Conservation (phyloP, 257 asterid genomes). For the Capsicum rhomboideum region DNA sequence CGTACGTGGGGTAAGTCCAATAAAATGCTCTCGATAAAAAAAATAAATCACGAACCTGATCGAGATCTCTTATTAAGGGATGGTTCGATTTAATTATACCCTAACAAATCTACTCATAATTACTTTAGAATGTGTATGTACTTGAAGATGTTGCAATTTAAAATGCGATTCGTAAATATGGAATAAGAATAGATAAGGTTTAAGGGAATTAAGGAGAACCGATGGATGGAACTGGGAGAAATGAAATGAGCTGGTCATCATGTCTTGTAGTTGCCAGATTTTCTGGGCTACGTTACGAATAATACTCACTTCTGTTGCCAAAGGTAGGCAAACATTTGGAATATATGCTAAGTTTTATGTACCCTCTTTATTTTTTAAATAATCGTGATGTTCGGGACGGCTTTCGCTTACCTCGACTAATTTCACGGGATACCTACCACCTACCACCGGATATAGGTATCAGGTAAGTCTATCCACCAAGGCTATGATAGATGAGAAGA, state of each 20-base stretch:
- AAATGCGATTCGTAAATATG: not conserved
- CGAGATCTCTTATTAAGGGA: too few species aligned
- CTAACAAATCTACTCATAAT: too few species aligned
- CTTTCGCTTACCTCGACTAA: too few species aligned
- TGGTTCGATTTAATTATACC: too few species aligned
- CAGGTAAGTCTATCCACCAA: too few species aligned
- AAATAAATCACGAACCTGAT: too few species aligned
- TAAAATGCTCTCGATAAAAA: too few species aligned
- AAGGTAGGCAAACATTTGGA: not conserved
- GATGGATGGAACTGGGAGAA: not conserved
- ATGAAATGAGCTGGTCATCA: not conserved
- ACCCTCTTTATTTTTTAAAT: not conserved
- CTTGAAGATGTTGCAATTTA: not conserved
- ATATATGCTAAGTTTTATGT: not conserved
- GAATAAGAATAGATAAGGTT: not conserved
- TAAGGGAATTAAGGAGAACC: not conserved
- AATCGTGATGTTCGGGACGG: too few species aligned
- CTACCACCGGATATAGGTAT: too few species aligned
- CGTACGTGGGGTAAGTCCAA: not conserved
- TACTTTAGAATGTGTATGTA: too few species aligned
- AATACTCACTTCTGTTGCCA: not conserved
- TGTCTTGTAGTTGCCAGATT: not conserved
- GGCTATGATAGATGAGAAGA: too few species aligned
- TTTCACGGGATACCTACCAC: too few species aligned
- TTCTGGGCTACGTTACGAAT: not conserved